phyloP scores from a whole-genome alignment of 225 moss, liverwort and hornwort genomes.

The Antitrichia curtipendula region DNA sequence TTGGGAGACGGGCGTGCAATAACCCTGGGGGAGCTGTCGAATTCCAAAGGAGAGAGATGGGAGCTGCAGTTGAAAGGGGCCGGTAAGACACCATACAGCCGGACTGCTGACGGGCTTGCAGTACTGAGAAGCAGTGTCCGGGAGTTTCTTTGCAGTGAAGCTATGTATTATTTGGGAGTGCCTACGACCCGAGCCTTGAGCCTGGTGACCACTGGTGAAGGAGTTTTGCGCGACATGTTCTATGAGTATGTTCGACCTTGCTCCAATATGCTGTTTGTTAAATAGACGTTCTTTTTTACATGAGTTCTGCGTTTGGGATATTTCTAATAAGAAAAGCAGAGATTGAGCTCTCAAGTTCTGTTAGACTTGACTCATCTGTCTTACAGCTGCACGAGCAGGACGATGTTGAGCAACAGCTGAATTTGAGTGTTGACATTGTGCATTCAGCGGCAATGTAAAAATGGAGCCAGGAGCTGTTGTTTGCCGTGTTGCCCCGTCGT shows the following conservation, averaged over 20 bases:
- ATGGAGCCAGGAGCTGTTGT: conserved; percentile 98
- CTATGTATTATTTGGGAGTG: conserved; percentile 86
- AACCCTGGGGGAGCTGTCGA: conserved; percentile 73
- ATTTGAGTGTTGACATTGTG: not conserved
- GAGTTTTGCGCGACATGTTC: conserved; percentile 94
- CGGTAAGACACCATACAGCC: conserved; percentile 93
- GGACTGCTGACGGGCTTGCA: conserved; percentile 90
- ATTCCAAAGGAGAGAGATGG: conserved; percentile 67
- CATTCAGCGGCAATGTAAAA: conserved; percentile 82
- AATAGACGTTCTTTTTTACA: not conserved
- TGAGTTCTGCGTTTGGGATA: not conserved
- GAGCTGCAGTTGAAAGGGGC: conserved; percentile 95
- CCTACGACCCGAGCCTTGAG: conserved; percentile 88
- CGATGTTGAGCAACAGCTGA: not conserved
- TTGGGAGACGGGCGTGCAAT: conserved; percentile 93
- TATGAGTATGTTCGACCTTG: conserved; percentile 63
- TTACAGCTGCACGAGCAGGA: not conserved
- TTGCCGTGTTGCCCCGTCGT: conserved; percentile 84
- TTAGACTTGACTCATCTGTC: not conserved
- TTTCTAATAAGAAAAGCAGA: not conserved
- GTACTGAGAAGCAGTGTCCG: conserved; percentile 91
- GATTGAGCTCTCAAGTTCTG: not conserved
- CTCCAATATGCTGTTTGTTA: not conserved
- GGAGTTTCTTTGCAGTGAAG: conserved; percentile 94
- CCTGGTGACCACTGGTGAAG: conserved; percentile 78